phyloP scores from a whole-genome alignment of 208 protist genomes.

The Trichomonas gallinae region DNA sequence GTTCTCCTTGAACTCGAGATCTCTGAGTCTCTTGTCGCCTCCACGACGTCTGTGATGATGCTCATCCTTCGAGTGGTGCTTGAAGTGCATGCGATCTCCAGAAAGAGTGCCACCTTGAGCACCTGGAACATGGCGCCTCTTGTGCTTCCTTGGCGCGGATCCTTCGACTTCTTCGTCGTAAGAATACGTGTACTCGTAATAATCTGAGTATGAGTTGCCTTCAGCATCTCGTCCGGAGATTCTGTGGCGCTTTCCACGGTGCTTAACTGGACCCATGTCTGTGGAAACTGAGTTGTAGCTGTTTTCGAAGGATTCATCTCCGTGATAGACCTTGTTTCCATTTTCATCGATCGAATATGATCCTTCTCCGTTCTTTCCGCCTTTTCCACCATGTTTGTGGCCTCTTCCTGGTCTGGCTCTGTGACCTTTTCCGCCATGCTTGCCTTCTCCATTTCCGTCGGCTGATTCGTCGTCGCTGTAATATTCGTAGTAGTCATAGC shows the following conservation, averaged over 20 bases:
- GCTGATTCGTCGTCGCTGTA: not conserved
- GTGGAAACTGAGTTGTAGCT: not conserved
- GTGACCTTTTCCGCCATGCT: not conserved
- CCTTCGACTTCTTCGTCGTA: not conserved
- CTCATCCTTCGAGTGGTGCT: not conserved
- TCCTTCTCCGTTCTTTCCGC: not conserved
- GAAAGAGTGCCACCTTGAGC: not conserved
- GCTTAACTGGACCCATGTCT: not conserved
- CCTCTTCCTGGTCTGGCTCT: not conserved
- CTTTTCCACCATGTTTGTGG: too few species aligned
- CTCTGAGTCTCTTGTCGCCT: not conserved
- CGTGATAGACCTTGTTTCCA: not conserved
- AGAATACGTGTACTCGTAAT: not conserved
- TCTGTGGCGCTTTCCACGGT: not conserved
- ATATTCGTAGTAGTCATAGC: not conserved
- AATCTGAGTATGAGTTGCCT: not conserved
- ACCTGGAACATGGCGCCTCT: not conserved
- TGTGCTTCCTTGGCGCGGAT: not conserved
- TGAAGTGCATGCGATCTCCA: not conserved
- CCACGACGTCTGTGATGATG: not conserved
- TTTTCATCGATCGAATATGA: not conserved
- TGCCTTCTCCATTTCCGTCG: not conserved
- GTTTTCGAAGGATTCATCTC: not conserved
- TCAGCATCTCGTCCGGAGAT: not conserved
- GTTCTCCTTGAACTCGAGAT: not conserved